These are phyloP conservation scores for Trichoderma afroharzianum DNA, from an alignment of 2,329 filamentous ascomycete genomes.

Conservation along the genomic window DNA sequence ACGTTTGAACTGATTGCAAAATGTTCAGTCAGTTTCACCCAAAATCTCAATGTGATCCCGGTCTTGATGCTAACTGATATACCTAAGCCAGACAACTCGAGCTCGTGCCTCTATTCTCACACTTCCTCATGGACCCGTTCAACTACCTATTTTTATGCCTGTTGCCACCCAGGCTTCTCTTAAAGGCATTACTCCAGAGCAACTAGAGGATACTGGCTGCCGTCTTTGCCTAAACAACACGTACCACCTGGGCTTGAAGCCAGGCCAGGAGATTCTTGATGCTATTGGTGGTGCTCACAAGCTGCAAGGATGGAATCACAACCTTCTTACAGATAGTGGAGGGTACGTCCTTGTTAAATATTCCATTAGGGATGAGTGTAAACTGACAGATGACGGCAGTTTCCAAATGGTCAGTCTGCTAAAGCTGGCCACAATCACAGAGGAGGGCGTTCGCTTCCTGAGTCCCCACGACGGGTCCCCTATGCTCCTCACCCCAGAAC, in stretches of 20 bases:
- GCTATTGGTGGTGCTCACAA: conserved; percentile 88
- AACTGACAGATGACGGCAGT: conserved; percentile 44
- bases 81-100: conserved; percentile 71
- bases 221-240: conserved; percentile 95
- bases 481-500: conserved; percentile 96
- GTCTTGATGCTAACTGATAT: conserved; percentile 20
- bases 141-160: conserved; percentile 95
- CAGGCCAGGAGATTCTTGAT: conserved; percentile 84
- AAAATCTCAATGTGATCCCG: not conserved
- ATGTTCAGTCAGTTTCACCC: conserved; percentile 13
- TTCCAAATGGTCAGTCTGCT: conserved; percentile 99
- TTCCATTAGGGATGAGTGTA: not conserved
- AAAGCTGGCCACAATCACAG: conserved; percentile 88
- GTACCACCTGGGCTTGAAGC: conserved; percentile 92
- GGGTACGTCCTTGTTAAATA: conserved; percentile 45
- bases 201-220: conserved; percentile 85
- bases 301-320: conserved; percentile 91
- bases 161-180: conserved; percentile 95
- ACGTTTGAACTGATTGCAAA: conserved; percentile 72
- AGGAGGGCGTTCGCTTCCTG: conserved; percentile 93
- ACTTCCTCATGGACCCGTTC: conserved; percentile 86
- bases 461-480: conserved; percentile 92
- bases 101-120: conserved; percentile 84
- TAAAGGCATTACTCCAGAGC: conserved; percentile 89
- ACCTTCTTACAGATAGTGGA: conserved; percentile 82